Base-by-base conservation (phyloP, 495 filamentous ascomycete genomes). In the Daldinia grandis region DNA sequence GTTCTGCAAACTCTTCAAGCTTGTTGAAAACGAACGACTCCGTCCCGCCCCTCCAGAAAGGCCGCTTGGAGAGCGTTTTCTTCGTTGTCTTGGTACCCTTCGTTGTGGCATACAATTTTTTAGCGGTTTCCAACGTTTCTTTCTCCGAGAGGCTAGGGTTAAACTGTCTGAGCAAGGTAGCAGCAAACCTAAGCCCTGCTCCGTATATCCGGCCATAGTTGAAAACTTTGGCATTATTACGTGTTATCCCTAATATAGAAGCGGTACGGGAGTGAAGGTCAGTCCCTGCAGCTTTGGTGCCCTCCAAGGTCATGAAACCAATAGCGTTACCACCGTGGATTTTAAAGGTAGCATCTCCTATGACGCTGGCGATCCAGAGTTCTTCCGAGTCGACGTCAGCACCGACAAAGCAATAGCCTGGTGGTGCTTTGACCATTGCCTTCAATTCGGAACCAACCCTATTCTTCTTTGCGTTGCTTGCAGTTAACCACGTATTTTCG, bases 381-480 rank as follows among this genome's bases (percentile, higher is more conserved):
- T 99, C 95, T 77, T 99, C 91, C n/a, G 94, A 98, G 74, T 99
- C 95, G 6, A 99, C 95, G 78, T 99, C 95, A 4, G 96, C 95
- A 33, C 95, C 95, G 56, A 99, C 95, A 78, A 99, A 97, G 58
- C 85, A 89, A 69, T 98, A 93, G 31, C 95, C 95, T 24, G 89
- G 89, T 0, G 95, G 95, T 15, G 96, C 94, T 74, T 89, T 92
- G 70, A 99, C 88, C 92, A 98, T 98, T 33, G 94, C 93, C 76
- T 99, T 99, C 15, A 99, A 84, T 76, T 99, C 95, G 17, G 95
- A 98, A 3, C 95, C 95, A 51, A 99, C 94, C 24, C 96, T 91
- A 66, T 98, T 98, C 61, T 84, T 84, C 76, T 98, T 99, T 5
- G 95, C 96, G 76, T 99, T 99, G 72, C 93, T 95, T 14, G 95